A percentile compares a stretch with the other conserved stretches of the same genome.
Evolutionary conservation across 352 stramenopile genomes (phyloP).

Genomic region (Pythium aristosporum): DNA sequence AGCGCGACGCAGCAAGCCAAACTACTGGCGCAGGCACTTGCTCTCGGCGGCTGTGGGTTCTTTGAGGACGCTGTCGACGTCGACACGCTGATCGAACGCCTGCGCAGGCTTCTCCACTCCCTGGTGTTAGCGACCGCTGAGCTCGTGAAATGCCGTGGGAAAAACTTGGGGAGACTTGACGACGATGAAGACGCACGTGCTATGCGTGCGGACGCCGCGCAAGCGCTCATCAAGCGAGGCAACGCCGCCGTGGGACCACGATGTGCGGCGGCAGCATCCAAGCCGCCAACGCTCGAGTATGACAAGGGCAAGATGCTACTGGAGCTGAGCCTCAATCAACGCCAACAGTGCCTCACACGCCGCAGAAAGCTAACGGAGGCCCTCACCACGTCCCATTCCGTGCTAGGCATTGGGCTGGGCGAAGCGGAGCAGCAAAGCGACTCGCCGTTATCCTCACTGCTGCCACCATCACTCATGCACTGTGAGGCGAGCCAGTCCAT

Average conservation of each 20-base stretch:
- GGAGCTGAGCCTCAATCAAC: constrained; percentile 68
- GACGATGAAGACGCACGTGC: constrained; percentile 29
- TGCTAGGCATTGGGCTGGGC: constrained; percentile 53
- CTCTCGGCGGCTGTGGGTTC: constrained; percentile 61
- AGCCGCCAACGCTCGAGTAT: constrained; percentile 53
- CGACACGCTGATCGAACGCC: constrained; percentile 38
- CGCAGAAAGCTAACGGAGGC: constrained; percentile 42
- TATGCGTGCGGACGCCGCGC: constrained; percentile 27
- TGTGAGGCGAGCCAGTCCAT: constrained; percentile 11
- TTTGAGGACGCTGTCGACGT: constrained; percentile 49
- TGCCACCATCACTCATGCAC: constrained; percentile 21
- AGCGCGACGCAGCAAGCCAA: constrained; percentile 30
- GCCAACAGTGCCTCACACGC: constrained; percentile 56
- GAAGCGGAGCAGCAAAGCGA: neutral
- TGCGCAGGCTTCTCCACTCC: constrained; percentile 55
- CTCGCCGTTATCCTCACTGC: constrained; percentile 1
- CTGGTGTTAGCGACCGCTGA: constrained; percentile 55
- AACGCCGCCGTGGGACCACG: constrained; percentile 22
- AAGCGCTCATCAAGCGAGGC: constrained; percentile 37
- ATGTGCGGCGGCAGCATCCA: constrained; percentile 31
- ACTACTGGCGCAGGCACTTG: constrained; percentile 45
- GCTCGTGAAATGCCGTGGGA: constrained; percentile 41
- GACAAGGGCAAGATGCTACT: constrained; percentile 65
- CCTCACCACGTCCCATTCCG: constrained; percentile 50
- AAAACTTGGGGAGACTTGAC: constrained; percentile 17